Evolutionary conservation across 208 protist species (phyloP).

Genomic region (Lotmaria passim): DNA sequence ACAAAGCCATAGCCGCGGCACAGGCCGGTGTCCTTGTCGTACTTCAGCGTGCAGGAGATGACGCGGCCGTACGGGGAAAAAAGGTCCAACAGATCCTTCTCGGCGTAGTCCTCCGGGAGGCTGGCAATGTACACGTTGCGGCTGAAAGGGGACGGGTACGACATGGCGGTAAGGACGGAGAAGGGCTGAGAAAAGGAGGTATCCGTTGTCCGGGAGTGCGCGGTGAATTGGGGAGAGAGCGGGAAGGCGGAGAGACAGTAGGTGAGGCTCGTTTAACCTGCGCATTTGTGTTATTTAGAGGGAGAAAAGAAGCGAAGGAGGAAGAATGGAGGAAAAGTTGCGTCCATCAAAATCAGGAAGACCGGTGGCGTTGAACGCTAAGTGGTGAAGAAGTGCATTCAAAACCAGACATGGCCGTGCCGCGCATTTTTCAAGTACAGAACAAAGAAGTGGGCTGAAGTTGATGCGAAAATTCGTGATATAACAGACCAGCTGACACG

Average conservation of each 20-base stretch:
- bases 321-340: neutral
- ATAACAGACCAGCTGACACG: too few species aligned
- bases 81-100: constrained; percentile 69
- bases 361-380: too few species aligned
- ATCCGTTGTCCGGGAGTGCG: neutral
- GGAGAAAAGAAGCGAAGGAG: neutral
- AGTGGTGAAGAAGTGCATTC: too few species aligned
- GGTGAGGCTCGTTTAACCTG: constrained; percentile 9
- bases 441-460: too few species aligned
- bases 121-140: constrained; percentile 91
- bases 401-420: too few species aligned
- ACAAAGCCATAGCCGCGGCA: constrained; percentile 91
- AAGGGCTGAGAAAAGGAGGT: neutral
- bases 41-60: constrained; percentile 74
- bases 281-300: neutral
- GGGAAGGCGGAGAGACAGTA: neutral
- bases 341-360: too few species aligned
- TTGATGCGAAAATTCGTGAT: too few species aligned
- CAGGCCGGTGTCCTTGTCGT: constrained; percentile 55
- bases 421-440: too few species aligned
- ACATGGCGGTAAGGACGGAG: constrained; percentile 32
- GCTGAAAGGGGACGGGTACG: constrained; percentile 55
- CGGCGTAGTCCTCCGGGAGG: constrained; percentile 72
- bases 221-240: neutral
- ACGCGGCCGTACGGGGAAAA: constrained; percentile 77